These are phyloP conservation scores for Spiraea crenata DNA, from an alignment of 331 rosid genomes.

Conservation along the genomic window DNA sequence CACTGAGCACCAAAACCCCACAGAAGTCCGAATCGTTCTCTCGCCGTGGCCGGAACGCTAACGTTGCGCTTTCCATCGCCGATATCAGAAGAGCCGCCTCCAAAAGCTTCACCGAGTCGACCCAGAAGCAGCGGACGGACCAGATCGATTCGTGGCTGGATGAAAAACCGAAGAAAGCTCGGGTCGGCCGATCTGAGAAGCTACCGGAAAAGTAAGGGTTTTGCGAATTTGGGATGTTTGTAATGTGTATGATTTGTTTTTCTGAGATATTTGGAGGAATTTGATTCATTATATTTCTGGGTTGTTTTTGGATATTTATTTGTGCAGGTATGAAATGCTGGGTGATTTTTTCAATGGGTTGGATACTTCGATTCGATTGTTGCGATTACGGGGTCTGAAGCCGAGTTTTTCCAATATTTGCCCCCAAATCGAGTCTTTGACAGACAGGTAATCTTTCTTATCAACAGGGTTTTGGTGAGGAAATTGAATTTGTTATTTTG, in stretches of 20 bases:
- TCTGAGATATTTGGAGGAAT: too few species aligned
- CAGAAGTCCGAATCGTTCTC: slow-evolving; percentile 38
- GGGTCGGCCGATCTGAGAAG: slow-evolving; percentile 6
- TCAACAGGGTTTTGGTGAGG: neutral
- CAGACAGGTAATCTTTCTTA: slow-evolving; percentile 55
- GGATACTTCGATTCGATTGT: slow-evolving; percentile 50
- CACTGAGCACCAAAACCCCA: slow-evolving; percentile 56
- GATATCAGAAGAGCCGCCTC: neutral
- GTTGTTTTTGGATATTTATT: neutral
- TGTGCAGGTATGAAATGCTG: slow-evolving; percentile 52
- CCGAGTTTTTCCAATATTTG: slow-evolving; percentile 45
- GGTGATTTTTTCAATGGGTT: slow-evolving; percentile 51
- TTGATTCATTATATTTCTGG: too few species aligned
- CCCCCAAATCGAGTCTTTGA: slow-evolving; percentile 47
- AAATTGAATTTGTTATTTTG: neutral
- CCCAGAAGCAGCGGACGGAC: slow-evolving; percentile 10
- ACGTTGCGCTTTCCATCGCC: neutral
- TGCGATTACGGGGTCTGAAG: slow-evolving; percentile 39
- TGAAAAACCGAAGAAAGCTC: slow-evolving; percentile 3
- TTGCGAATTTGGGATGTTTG: neutral
- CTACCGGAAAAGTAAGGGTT: slow-evolving; percentile 55
- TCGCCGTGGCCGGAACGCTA: neutral
- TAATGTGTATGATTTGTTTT: neutral
- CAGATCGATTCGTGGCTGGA: slow-evolving; percentile 23
- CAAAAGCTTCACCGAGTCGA: slow-evolving; percentile 31